Percentiles rank a stretch among this genome's conserved stretches.
Evolutionary conservation across 306 rosid species (phyloP).

Genomic region (Lagenaria siceraria): DNA sequence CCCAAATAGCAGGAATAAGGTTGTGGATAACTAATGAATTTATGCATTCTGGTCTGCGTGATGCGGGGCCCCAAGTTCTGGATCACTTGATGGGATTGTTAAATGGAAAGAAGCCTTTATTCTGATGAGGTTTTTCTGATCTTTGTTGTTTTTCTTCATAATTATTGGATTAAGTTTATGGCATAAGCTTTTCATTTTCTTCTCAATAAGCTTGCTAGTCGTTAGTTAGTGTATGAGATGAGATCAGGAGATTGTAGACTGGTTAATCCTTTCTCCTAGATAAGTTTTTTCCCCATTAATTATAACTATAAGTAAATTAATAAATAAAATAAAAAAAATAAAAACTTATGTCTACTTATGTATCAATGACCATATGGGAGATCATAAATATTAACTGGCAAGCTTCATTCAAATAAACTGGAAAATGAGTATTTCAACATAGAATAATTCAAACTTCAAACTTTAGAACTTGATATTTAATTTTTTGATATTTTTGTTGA

Average conservation of each 20-base stretch:
- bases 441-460: no score
- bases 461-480: no score
- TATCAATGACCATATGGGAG: no score
- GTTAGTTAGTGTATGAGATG: not conserved
- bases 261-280: not conserved
- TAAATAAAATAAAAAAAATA: not conserved
- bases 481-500: no score
- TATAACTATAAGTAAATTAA: not conserved
- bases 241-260: not conserved
- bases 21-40: slow-evolving; percentile 77
- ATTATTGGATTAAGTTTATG: not conserved
- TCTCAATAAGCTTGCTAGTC: not conserved
- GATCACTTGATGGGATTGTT: slow-evolving; percentile 79
- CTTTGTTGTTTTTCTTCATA: not conserved
- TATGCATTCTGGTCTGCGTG: slow-evolving; percentile 96
- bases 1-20: slow-evolving; percentile 74
- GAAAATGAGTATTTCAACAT: no score
- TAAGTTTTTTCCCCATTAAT: not conserved
- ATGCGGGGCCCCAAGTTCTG: slow-evolving; percentile 57
- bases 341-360: no score
- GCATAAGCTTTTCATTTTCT: no score
- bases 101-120: slow-evolving; percentile 77
- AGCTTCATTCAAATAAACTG: no score
- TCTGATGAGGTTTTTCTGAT: slow-evolving; percentile 30
- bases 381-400: no score